Evolutionary conservation across 1,139 yeast genomes (phyloP), one percentile per base, ranked within the genome.

Genomic region (Geotrichum cucujoidarum): DNA sequence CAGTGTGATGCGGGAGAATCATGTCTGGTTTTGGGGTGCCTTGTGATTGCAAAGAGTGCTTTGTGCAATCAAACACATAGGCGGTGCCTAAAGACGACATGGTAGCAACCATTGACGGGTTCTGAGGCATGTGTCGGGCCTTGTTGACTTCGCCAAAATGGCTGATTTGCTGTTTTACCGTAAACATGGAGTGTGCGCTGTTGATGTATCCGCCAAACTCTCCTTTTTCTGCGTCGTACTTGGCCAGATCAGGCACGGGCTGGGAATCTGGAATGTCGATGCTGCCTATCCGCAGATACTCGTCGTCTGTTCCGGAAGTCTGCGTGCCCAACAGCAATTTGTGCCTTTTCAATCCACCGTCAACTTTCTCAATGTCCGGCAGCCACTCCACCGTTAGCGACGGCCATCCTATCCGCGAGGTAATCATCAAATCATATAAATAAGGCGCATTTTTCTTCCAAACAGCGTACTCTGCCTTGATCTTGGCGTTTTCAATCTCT

Each of bases 381-480:
- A 69, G 64, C 72, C 73, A 69, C 51, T 68, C 65, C 16, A 50
- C 73, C 63, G 62, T 64, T 37, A 68, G 53, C 2, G 73, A 62
- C 3, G 89, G 88, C 68, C 75, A 75, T 35, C 78, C 77, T 43
- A 79, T 68, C 14, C 87, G 80, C 55, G 77, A 72, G 34, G 94
- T 76, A 56, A 86, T 77, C 57, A 86, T 76, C 55, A 86, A 72
- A 65, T 87, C 88, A 67, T 90, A 90, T 45, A 89, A 71, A 56
- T 88, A 75, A 13, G 96, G 96, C 6, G 89, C 85, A 2, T 95
- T 81, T 63, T 89, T 89, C 65, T 89, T 90, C 97, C 97, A 90
- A 48, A 87, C 83, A 63, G 87, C 87, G 71, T 79, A 86, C 66
- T 87, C 95, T 3, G 49, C 49, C 4, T 46, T 39, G 14, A 49